These are phyloP conservation scores for Tritrichomonas musculus DNA, from an alignment of 208 protist species.

Conservation along the genomic window DNA sequence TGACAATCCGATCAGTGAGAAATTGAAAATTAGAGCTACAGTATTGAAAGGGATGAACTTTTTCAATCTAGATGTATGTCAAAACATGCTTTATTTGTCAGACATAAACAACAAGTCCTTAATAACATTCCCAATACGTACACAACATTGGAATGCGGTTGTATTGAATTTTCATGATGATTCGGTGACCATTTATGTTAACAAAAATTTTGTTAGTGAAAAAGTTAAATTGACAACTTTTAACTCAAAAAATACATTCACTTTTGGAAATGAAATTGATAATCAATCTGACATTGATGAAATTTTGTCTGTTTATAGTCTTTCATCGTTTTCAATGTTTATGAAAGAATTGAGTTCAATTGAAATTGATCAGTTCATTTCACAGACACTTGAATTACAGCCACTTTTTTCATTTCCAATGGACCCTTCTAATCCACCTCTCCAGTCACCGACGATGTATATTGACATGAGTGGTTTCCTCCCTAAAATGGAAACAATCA, in stretches of 20 bases:
- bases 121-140: neutral
- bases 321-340: neutral
- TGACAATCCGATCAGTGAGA: neutral
- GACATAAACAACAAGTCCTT: neutral
- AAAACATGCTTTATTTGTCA: neutral
- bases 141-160: neutral
- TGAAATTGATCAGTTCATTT: neutral
- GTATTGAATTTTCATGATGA: neutral
- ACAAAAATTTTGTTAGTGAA: neutral
- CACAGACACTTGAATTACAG: neutral
- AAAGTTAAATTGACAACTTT: neutral
- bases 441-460: neutral
- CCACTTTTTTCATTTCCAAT: neutral
- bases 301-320: neutral
- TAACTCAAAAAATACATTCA: neutral
- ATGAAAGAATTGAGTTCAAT: neutral
- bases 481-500: neutral
- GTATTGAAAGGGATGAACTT: neutral
- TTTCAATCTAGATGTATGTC: neutral
- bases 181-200: neutral
- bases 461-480: neutral
- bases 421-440: neutral
- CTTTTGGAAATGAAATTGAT: neutral
- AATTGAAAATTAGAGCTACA: neutral
- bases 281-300: neutral